Conservation (phyloP, 768 basidiomycete species). For the Mycena vitilis region DNA sequence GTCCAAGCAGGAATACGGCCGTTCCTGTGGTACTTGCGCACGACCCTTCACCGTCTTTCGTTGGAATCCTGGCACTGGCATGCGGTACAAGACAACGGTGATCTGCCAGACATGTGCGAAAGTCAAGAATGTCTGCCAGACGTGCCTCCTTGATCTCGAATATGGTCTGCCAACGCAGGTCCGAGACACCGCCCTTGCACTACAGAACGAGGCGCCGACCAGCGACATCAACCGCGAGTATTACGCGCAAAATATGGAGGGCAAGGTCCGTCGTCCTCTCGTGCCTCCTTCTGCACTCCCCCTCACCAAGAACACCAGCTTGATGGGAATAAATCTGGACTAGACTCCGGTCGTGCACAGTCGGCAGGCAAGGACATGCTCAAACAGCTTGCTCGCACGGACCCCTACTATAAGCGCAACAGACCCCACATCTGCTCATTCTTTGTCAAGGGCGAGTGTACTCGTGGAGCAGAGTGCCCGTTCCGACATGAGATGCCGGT, state of each 20-base stretch:
- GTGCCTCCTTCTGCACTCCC: not conserved
- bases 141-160: conserved; percentile 95
- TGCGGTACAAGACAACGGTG: conserved; percentile 96
- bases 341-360: conserved; percentile 70
- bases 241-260: conserved; percentile 92
- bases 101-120: conserved; percentile 98
- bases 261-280: conserved; percentile 64
- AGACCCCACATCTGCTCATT: conserved; percentile 94
- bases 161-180: conserved; percentile 98
- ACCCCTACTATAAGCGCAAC: conserved; percentile 98
- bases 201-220: conserved; percentile 89
- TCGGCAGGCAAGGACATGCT: conserved; percentile 96
- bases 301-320: conserved; percentile 57
- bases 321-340: conserved; percentile 73
- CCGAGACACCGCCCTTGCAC: conserved; percentile 91
- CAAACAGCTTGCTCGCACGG: conserved; percentile 92
- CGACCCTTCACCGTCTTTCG: conserved; percentile 97
- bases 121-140: conserved; percentile 97
- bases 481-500: conserved; percentile 94
- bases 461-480: conserved; percentile 90
- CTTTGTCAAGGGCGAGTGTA: conserved; percentile 96
- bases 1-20: conserved; percentile 97
- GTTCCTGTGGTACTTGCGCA: conserved; percentile 97
- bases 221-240: conserved; percentile 98
- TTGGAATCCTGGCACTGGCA: conserved; percentile 96